These are phyloP conservation scores for Metschnikowia colocasiae DNA, from an alignment of 805 yeast species.

Conservation along the genomic window DNA sequence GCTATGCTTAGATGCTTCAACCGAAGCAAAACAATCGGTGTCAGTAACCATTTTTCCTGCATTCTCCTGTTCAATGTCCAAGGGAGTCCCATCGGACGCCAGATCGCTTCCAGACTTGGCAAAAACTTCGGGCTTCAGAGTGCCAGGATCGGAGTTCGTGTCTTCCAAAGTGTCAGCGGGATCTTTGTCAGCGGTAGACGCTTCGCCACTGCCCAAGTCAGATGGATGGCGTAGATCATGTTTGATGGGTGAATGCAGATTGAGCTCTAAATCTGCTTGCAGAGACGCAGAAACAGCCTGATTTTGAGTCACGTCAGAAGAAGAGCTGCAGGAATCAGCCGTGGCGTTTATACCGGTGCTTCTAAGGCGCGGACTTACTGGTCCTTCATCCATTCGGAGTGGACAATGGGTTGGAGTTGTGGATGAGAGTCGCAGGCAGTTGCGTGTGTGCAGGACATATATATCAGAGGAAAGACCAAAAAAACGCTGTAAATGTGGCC, in stretches of 20 bases:
- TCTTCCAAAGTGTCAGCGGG: not conserved
- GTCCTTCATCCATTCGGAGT: slow-evolving; percentile 1
- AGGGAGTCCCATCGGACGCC: not conserved
- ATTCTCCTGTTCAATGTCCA: not conserved
- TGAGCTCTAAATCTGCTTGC: not conserved
- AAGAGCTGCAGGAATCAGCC: too few species aligned
- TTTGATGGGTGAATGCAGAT: not conserved
- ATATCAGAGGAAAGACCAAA: not conserved
- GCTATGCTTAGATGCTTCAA: not conserved
- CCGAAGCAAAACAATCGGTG: not conserved
- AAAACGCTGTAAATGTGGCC: not conserved
- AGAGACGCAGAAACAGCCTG: not conserved
- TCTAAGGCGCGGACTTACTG: not conserved
- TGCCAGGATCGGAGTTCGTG: not conserved
- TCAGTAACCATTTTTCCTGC: not conserved
- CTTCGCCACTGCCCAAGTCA: not conserved
- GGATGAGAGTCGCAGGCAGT: not conserved
- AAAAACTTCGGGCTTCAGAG: not conserved
- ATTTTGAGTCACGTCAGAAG: not conserved
- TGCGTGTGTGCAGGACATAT: not conserved
- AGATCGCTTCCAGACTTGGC: not conserved
- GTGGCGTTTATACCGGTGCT: not conserved
- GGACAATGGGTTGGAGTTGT: not conserved
- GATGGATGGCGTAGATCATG: not conserved
- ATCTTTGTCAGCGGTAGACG: too few species aligned